Conservation (phyloP, 768 basidiomycete species). For the Plicaturopsis crispa region DNA sequence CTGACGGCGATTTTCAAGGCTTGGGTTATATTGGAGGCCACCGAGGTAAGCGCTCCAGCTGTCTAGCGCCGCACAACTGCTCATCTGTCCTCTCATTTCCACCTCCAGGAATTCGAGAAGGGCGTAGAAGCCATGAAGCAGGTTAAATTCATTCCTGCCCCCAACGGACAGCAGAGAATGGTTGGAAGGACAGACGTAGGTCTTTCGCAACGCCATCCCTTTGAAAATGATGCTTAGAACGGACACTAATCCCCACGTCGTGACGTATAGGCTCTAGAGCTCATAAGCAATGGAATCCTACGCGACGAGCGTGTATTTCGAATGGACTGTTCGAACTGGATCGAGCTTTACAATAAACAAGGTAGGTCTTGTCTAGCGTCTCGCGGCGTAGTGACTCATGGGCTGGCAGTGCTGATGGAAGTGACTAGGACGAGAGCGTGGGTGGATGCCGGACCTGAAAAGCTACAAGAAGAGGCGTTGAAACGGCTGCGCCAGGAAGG, state of each 20-base stretch:
- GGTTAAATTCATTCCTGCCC: constrained; percentile 2
- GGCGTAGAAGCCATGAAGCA: constrained; percentile 20
- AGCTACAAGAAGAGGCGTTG: constrained; percentile 24
- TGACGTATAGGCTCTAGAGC: no score
- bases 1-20: no score
- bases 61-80: no score
- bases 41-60: constrained; percentile 19
- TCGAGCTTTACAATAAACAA: constrained; percentile 28
- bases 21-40: constrained; percentile 24
- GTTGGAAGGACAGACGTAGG: neutral
- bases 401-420: constrained; percentile 24
- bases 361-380: constrained; percentile 20
- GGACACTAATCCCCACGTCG: no score
- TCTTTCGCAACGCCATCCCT: no score
- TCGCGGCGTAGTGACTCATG: no score
- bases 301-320: constrained; percentile 32
- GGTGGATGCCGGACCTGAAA: constrained; percentile 22
- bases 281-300: constrained; percentile 29
- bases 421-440: constrained; percentile 20
- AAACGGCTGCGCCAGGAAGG: constrained; percentile 2
- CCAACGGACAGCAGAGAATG: neutral
- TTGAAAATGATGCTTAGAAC: no score
- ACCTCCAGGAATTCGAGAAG: constrained; percentile 24
- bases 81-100: no score
- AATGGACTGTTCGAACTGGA: constrained; percentile 23